Evolutionary conservation across 495 filamentous ascomycete genomes (phyloP), one percentile per base, ranked within the genome.

Genomic region (Podospora fimiseda): DNA sequence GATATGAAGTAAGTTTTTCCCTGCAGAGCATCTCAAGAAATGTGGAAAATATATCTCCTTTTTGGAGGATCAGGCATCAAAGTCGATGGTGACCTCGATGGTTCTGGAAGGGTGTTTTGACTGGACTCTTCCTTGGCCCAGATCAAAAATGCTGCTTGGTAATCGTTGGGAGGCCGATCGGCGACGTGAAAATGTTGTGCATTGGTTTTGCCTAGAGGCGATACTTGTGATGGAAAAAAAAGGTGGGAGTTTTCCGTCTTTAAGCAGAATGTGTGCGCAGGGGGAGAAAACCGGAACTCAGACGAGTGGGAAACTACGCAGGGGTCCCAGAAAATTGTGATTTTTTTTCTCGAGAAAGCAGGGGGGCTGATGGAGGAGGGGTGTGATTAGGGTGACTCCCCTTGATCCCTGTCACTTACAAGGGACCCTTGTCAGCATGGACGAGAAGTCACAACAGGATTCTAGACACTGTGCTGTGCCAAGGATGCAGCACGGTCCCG

Each of bases 1-100:
- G 73, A 73, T 67, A 70, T 60, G 68, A 74, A 63, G 66, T 70
- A 66, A 65, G 64, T 62, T 67, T 63, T 72, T 68, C 69, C 72
- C 64, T 70, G 71, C 68, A 69, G 61, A 73, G 76, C 74, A 78
- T 76, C 71, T 73, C 72, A 67, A 72, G 66, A 62, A 24, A 30
- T 47, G 9, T 27, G 57, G 58, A 45, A 66, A 64, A 60, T 62
- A 55, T 61, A 63, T 63, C 65, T 66, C 67, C 64, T 65, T 67
- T 63, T 54, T 30, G 62, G 57, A 60, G 60, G 58, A 33, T 66
- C 50, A 58, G 57, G 59, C 62, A 61, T 55, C 67, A 66, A 66
- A 62, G 65, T 62, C 60, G 51, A 22, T 30, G 44, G 18, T 52
- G 61, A 66, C 65, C 50, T 49, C 64, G 65, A 64, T 49, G 57